These are phyloP conservation scores for Trifolium dubium DNA, from an alignment of 306 rosid species.

Conservation along the genomic window DNA sequence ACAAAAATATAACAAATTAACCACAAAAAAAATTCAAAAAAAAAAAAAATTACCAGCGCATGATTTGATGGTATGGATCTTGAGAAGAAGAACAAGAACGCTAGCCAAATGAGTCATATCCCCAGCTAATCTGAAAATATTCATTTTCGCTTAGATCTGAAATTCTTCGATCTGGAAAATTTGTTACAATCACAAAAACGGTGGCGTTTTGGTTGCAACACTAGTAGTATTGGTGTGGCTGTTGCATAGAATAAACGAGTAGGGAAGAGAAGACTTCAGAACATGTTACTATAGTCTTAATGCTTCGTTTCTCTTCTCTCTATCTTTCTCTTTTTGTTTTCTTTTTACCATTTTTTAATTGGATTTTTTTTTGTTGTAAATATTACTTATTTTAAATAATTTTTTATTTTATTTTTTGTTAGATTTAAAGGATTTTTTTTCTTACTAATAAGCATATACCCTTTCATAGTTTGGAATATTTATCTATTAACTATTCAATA, in stretches of 20 bases:
- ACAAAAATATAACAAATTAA: background rate
- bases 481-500: too few relatives aligned
- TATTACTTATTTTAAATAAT: too few relatives aligned
- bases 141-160: constrained; percentile 58
- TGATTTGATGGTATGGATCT: constrained; percentile 94
- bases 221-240: background rate
- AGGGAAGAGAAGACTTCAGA: background rate
- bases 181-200: background rate
- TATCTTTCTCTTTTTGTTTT: background rate
- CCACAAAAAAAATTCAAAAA: background rate
- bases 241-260: background rate
- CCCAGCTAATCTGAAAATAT: constrained; percentile 87
- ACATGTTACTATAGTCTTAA: background rate
- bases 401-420: too few relatives aligned
- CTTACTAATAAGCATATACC: too few relatives aligned
- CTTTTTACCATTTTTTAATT: background rate
- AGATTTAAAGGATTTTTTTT: too few relatives aligned
- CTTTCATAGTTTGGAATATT: too few relatives aligned
- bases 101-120: constrained; percentile 92
- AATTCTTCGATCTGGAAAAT: constrained; percentile 25
- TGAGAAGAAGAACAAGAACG: constrained; percentile 85
- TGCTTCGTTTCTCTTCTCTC: background rate
- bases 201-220: background rate
- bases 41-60: constrained; percentile 68
- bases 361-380: background rate